These are phyloP conservation scores for Eruca vesicaria DNA, from an alignment of 441 rosid species.

Conservation along the genomic window DNA sequence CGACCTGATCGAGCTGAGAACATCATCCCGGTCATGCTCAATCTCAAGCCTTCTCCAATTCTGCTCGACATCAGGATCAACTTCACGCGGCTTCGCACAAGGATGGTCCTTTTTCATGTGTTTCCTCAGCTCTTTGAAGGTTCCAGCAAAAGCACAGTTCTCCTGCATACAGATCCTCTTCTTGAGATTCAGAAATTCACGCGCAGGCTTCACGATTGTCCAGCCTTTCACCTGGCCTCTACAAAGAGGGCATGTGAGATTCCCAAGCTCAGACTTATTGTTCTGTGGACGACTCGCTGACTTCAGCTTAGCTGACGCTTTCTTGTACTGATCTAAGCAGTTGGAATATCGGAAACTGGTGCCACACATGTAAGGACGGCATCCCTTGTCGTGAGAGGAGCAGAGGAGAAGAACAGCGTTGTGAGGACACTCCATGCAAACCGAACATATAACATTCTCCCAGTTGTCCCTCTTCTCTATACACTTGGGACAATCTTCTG, in stretches of 20 bases:
- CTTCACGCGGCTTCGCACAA: constrained; percentile 71
- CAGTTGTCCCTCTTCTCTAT: constrained; percentile 66
- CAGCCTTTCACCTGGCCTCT: constrained; percentile 98
- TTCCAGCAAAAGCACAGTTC: constrained; percentile 67
- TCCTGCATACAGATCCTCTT: constrained; percentile 95
- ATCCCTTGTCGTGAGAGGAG: constrained; percentile 95
- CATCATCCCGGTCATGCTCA: constrained; percentile 74
- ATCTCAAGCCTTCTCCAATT: constrained; percentile 84
- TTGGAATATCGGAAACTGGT: constrained; percentile 94
- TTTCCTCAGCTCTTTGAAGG: constrained; percentile 87
- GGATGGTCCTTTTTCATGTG: constrained; percentile 88
- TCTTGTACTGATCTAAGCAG: constrained; percentile 91
- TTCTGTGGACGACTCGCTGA: constrained; percentile 39
- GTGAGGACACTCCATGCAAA: constrained; percentile 98
- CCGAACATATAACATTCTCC: constrained; percentile 87
- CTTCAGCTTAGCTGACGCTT: constrained; percentile 68
- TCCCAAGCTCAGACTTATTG: constrained; percentile 56
- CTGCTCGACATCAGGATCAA: constrained; percentile 79
- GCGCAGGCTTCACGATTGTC: constrained; percentile 95
- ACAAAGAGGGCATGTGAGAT: constrained; percentile 92
- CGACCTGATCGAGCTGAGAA: constrained; percentile 81
- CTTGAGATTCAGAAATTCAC: constrained; percentile 71
- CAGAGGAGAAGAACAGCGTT: constrained; percentile 97
- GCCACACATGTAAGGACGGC: constrained; percentile 98
- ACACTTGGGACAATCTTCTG: constrained; percentile 49